Conservation (phyloP, 768 basidiomycete species). For the Termitomyces sp. region DNA sequence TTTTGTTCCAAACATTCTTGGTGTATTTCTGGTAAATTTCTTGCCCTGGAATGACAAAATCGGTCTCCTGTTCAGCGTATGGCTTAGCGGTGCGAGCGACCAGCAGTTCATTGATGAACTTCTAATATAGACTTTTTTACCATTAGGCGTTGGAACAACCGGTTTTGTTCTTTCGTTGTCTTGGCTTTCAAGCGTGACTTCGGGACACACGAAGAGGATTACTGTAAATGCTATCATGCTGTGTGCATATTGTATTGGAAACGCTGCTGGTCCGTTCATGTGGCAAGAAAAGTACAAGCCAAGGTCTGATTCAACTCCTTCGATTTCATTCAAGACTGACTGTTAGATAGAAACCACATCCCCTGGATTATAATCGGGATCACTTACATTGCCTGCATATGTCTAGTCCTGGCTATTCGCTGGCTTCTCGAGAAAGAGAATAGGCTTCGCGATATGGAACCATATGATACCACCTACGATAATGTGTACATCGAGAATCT, state of each 20-base stretch:
- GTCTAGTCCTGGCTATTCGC: constrained; percentile 47
- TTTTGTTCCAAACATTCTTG: constrained; percentile 62
- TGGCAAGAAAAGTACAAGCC: constrained; percentile 69
- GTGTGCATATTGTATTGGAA: constrained; percentile 61
- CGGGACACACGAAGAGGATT: constrained; percentile 70
- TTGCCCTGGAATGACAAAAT: constrained; percentile 64
- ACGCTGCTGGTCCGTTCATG: constrained; percentile 70
- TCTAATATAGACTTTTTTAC: not conserved
- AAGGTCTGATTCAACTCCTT: constrained; percentile 32
- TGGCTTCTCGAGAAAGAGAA: constrained; percentile 56
- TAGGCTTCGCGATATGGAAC: constrained; percentile 55
- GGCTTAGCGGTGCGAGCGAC: constrained; percentile 42
- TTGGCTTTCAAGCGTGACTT: constrained; percentile 63
- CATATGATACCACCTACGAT: constrained; percentile 49
- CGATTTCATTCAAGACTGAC: no score
- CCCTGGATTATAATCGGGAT: constrained; percentile 77
- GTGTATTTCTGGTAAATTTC: constrained; percentile 56
- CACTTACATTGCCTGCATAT: constrained; percentile 54
- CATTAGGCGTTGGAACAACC: constrained; percentile 16
- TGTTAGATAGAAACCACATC: constrained; percentile 49
- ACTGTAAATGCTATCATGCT: constrained; percentile 76
- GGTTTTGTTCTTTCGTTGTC: constrained; percentile 58
- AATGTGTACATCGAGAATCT: constrained; percentile 55
- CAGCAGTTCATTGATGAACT: not conserved
- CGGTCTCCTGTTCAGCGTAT: constrained; percentile 57